A percentile compares a stretch with the other conserved stretches of the same genome.
These are phyloP conservation scores for Cladosporium sp. DNA, from an alignment of 2,329 filamentous ascomycete genomes.

Conservation along the genomic window DNA sequence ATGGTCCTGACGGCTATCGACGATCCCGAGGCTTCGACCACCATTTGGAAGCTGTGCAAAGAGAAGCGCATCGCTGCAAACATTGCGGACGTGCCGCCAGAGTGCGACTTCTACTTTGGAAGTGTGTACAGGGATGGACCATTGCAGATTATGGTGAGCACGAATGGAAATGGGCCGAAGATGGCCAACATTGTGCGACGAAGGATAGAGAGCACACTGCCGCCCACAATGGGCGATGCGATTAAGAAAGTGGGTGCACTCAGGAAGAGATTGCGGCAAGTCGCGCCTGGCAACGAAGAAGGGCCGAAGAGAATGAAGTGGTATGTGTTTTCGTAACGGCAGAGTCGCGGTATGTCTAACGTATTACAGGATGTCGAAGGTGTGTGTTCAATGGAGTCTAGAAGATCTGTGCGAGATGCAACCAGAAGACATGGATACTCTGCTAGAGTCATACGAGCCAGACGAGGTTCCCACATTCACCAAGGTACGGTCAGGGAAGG, in stretches of 20 bases:
- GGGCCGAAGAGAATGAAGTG: slow-evolving; percentile 87
- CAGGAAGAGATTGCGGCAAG: slow-evolving; percentile 67
- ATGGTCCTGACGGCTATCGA: slow-evolving; percentile 95
- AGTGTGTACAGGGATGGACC: slow-evolving; percentile 92
- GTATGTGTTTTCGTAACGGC: slow-evolving; percentile 42
- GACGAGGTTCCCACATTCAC: slow-evolving; percentile 39
- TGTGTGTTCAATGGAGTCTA: slow-evolving; percentile 80
- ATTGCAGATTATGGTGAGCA: slow-evolving; percentile 96
- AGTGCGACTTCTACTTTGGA: slow-evolving; percentile 99
- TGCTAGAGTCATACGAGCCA: slow-evolving; percentile 67
- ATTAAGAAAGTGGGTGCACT: slow-evolving; percentile 78
- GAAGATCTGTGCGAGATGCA: slow-evolving; percentile 78
- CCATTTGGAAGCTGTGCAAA: slow-evolving; percentile 92
- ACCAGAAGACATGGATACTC: slow-evolving; percentile 71
- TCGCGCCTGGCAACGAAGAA: slow-evolving; percentile 66
- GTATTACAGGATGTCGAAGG: slow-evolving; percentile 69
- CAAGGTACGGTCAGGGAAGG: slow-evolving; percentile 35
- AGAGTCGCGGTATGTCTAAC: slow-evolving; percentile 26
- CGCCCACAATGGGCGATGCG: slow-evolving; percentile 73
- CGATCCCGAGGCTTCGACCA: slow-evolving; percentile 81
- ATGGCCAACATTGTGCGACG: slow-evolving; percentile 79
- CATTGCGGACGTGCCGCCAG: slow-evolving; percentile 91
- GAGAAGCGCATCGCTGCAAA: slow-evolving; percentile 78
- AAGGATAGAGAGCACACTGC: slow-evolving; percentile 71
- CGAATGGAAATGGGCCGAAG: slow-evolving; percentile 91